Evolutionary conservation across 2,329 filamentous ascomycete species (phyloP).

Genomic region (Colletotrichum sp.): DNA sequence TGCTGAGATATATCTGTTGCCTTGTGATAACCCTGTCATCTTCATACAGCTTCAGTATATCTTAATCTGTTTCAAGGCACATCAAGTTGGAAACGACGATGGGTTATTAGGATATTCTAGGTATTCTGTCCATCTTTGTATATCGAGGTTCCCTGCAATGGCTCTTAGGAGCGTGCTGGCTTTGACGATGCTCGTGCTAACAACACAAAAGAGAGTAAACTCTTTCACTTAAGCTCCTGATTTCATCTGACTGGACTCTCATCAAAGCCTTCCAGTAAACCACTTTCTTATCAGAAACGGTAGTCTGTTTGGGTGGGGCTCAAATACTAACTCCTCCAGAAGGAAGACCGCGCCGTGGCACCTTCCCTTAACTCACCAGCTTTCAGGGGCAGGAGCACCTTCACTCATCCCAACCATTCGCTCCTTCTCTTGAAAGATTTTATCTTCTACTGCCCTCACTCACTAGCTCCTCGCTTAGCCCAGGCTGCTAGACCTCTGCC

Average conservation of each 20-base stretch:
- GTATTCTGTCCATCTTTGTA: not conserved
- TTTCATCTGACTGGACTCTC: not conserved
- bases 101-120: not conserved
- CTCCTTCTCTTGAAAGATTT: not conserved
- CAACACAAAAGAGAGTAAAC: not conserved
- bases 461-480: not conserved
- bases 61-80: not conserved
- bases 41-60: too few relatives aligned
- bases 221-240: not conserved
- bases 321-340: not conserved
- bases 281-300: not conserved
- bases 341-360: not conserved
- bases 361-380: not conserved
- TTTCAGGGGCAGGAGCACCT: not conserved
- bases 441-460: not conserved
- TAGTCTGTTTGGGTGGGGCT: not conserved
- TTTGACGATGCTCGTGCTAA: not conserved
- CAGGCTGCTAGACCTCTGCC: not conserved
- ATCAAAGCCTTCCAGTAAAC: not conserved
- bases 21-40: not conserved
- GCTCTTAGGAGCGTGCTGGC: not conserved
- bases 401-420: not conserved
- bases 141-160: not conserved
- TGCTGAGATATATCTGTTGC: not conserved
- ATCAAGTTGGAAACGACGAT: not conserved